These are phyloP conservation scores for Ascochyta lentis DNA, from an alignment of 2,329 filamentous ascomycete species.

Conservation along the genomic window DNA sequence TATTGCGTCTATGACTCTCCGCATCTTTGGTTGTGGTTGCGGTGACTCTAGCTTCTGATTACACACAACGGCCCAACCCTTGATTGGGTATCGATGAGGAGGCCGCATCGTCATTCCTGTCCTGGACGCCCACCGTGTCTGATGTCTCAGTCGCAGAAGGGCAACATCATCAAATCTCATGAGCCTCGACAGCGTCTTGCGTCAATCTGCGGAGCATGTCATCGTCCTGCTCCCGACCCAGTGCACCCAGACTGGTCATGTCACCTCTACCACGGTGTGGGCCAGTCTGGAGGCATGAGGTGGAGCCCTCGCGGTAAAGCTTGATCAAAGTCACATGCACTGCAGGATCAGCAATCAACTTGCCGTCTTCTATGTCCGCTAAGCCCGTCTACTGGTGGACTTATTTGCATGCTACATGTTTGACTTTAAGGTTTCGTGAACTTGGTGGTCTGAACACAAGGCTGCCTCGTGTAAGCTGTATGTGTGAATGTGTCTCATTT, in stretches of 20 bases:
- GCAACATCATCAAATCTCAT: background rate
- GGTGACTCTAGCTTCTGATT: background rate
- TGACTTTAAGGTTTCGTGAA: background rate
- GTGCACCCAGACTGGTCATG: background rate
- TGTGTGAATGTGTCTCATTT: too few relatives aligned
- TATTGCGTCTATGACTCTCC: background rate
- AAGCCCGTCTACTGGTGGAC: background rate
- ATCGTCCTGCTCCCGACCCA: background rate
- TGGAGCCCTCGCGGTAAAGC: slow-evolving; percentile 8
- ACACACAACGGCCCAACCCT: slow-evolving; percentile 12
- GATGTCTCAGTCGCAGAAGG: background rate
- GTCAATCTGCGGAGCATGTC: background rate
- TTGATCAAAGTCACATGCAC: slow-evolving; percentile 17
- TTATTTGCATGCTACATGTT: background rate
- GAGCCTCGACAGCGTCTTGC: background rate
- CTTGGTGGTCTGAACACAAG: too few relatives aligned
- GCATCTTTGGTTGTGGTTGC: background rate
- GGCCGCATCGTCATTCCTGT: slow-evolving; percentile 9
- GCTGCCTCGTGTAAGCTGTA: too few relatives aligned
- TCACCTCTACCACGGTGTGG: slow-evolving; percentile 13
- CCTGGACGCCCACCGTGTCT: background rate
- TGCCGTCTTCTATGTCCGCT: slow-evolving; percentile 4
- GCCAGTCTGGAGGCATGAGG: slow-evolving; percentile 8
- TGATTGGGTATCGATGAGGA: slow-evolving; percentile 17
- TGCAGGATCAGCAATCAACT: slow-evolving; percentile 4